Conservation (phyloP, 1,284 basidiomycete genomes). For the Rhodotorula sp. region DNA sequence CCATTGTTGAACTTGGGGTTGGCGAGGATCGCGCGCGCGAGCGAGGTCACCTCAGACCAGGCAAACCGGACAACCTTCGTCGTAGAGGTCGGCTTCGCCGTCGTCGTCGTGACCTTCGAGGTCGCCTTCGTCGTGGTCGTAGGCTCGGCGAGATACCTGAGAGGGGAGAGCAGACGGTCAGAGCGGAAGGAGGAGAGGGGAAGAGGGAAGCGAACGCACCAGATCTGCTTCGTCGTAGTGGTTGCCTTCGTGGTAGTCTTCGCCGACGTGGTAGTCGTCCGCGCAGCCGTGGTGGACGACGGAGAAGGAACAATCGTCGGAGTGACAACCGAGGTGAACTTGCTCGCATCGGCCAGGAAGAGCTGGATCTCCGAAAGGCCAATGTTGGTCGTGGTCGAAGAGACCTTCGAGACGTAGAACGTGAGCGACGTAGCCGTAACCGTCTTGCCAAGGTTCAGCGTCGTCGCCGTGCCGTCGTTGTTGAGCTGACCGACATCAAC, state of each 20-base stretch:
- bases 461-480: slow-evolving; percentile 35
- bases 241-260: neutral
- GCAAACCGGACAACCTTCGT: neutral
- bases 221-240: neutral
- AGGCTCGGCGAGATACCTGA: neutral
- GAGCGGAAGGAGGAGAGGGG: neutral
- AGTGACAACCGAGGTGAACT: neutral
- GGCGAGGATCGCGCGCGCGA: slow-evolving; percentile 8
- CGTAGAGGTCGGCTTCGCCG: neutral
- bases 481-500: slow-evolving; percentile 21
- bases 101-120: too few relatives aligned
- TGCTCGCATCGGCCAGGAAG: slow-evolving; percentile 16
- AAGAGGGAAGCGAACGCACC: neutral
- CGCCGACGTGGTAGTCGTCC: neutral
- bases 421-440: slow-evolving; percentile 13
- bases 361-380: slow-evolving; percentile 32
- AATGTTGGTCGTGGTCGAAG: slow-evolving; percentile 23
- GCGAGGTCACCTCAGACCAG: neutral
- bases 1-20: slow-evolving; percentile 1
- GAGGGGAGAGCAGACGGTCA: neutral
- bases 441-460: slow-evolving; percentile 18
- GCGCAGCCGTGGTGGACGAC: neutral
- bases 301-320: neutral
- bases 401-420: slow-evolving; percentile 32
- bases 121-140: neutral